Evolutionary conservation across 2,329 filamentous ascomycete genomes (phyloP).

Genomic region (Ophiocordyceps camponoti-saundersi): DNA sequence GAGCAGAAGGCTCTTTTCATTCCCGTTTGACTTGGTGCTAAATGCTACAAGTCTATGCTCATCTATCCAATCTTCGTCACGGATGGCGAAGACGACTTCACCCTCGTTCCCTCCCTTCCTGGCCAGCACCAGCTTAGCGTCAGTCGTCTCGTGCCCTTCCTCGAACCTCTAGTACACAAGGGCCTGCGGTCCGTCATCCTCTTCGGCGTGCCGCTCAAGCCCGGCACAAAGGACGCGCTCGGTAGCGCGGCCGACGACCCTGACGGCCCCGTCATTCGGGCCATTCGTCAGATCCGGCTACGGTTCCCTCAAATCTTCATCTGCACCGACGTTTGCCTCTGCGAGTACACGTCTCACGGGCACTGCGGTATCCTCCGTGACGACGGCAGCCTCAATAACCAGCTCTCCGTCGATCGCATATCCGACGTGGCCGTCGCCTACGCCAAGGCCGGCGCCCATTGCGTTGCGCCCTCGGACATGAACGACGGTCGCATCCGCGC

Average conservation of each 20-base stretch:
- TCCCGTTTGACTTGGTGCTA: neutral
- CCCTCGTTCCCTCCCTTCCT: slow-evolving; percentile 74
- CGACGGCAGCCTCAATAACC: slow-evolving; percentile 85
- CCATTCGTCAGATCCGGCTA: slow-evolving; percentile 68
- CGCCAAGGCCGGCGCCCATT: slow-evolving; percentile 88
- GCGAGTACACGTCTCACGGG: slow-evolving; percentile 95
- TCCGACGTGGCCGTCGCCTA: slow-evolving; percentile 97
- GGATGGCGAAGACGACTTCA: slow-evolving; percentile 85
- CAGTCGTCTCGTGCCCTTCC: slow-evolving; percentile 70
- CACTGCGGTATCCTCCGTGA: slow-evolving; percentile 93
- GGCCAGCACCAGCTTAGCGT: slow-evolving; percentile 79
- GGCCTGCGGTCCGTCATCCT: slow-evolving; percentile 86
- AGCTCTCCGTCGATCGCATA: slow-evolving; percentile 82
- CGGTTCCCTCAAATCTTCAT: slow-evolving; percentile 86
- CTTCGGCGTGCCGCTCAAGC: slow-evolving; percentile 78
- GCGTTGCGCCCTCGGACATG: slow-evolving; percentile 95
- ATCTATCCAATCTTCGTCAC: slow-evolving; percentile 96
- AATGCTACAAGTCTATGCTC: slow-evolving; percentile 63
- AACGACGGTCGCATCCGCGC: slow-evolving; percentile 94
- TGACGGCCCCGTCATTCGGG: slow-evolving; percentile 74
- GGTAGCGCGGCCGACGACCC: slow-evolving; percentile 89
- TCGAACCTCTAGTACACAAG: slow-evolving; percentile 74
- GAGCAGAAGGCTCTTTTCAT: neutral
- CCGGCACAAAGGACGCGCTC: slow-evolving; percentile 73
- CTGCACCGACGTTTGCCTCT: slow-evolving; percentile 84